Percentiles rank a stretch among this genome's conserved stretches.
phyloP scores from a whole-genome alignment of 2,329 filamentous ascomycete genomes.

The Ilyonectria robusta region DNA sequence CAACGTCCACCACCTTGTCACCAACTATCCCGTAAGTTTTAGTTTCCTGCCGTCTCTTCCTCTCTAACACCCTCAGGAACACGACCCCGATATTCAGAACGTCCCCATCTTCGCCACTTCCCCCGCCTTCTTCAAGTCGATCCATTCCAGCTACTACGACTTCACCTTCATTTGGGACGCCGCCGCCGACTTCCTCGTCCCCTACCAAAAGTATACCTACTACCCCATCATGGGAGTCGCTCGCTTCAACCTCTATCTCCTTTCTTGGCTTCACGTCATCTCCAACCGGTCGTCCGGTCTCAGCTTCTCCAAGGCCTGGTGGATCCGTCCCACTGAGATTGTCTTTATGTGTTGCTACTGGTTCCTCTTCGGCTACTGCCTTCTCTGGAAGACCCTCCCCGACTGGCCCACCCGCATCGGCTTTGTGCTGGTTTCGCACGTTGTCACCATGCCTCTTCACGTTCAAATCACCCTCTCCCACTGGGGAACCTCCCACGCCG shows the following conservation, averaged over 20 bases:
- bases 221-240: conserved; percentile 78
- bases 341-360: conserved; percentile 75
- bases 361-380: conserved; percentile 77
- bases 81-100: conserved; percentile 75
- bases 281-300: conserved; percentile 68
- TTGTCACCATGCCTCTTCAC: conserved; percentile 77
- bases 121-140: conserved; percentile 74
- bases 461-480: conserved; percentile 81
- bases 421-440: conserved; percentile 76
- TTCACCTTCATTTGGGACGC: conserved; percentile 75
- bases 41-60: background rate
- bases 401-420: conserved; percentile 69
- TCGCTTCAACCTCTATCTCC: conserved; percentile 80
- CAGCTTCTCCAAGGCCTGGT: conserved; percentile 71
- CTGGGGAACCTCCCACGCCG: conserved; percentile 79
- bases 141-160: conserved; percentile 77
- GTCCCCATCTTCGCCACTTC: conserved; percentile 78
- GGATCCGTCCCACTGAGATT: conserved; percentile 78
- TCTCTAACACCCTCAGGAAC: conserved; percentile 55
- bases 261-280: conserved; percentile 77
- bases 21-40: conserved; percentile 69
- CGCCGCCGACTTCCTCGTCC: conserved; percentile 70
- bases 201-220: conserved; percentile 76
- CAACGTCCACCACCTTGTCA: conserved; percentile 78
- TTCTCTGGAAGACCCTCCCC: conserved; percentile 73